Evolutionary conservation across 2,329 filamentous ascomycete species (phyloP).

Genomic region (Hymenoscyphus occultus): DNA sequence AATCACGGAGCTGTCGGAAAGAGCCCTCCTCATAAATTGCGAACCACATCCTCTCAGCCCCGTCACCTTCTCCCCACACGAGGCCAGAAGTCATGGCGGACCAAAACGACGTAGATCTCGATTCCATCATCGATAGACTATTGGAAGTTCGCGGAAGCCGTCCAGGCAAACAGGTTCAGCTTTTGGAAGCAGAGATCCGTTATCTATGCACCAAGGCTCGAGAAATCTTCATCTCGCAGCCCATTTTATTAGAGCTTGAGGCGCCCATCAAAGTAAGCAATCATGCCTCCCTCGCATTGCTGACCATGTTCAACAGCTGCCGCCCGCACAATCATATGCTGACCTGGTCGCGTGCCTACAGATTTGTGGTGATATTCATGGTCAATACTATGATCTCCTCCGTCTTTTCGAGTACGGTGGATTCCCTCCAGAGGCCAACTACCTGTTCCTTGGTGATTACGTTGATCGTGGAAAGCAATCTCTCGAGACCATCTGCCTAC

Average conservation of each 20-base stretch:
- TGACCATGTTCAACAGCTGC: not conserved
- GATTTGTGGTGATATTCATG: constrained; percentile 99
- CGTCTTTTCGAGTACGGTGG: constrained; percentile 98
- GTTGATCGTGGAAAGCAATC: constrained; percentile 99
- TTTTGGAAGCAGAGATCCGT: constrained; percentile 93
- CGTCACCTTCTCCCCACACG: constrained; percentile 33
- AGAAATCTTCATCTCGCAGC: constrained; percentile 99
- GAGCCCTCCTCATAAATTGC: constrained; percentile 25
- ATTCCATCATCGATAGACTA: constrained; percentile 98
- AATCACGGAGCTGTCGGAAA: constrained; percentile 18
- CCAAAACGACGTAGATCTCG: constrained; percentile 90
- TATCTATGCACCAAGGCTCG: constrained; percentile 97
- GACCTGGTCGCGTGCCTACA: constrained; percentile 40
- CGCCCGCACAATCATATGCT: constrained; percentile 10
- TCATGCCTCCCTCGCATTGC: not conserved
- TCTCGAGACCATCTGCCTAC: constrained; percentile 94
- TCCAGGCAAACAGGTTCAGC: constrained; percentile 96
- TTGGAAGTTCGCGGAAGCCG: constrained; percentile 96
- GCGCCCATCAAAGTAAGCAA: constrained; percentile 92
- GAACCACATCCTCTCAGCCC: constrained; percentile 32
- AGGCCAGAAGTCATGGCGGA: constrained; percentile 60
- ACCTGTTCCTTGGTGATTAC: constrained; percentile 98
- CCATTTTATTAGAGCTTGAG: constrained; percentile 94
- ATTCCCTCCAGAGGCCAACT: constrained; percentile 98
- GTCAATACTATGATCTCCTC: constrained; percentile 97